Base-by-base conservation (phyloP, 2,329 filamentous ascomycete species). In the Diplocarpon mali region DNA sequence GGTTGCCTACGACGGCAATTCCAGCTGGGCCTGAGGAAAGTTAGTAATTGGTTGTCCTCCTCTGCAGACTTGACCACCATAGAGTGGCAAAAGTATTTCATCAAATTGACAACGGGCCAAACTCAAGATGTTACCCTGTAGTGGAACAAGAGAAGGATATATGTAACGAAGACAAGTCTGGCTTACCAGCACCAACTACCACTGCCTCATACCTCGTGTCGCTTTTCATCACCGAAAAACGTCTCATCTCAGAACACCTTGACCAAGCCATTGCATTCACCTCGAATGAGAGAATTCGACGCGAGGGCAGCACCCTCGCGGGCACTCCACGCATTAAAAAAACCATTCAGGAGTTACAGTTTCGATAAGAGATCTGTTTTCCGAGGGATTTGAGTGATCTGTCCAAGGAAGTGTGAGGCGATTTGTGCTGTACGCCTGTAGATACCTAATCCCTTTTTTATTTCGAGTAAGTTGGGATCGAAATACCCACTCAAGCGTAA, bases 1-100 rank as follows among this genome's bases (percentile, higher is more conserved):
- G 61, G 53, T 77, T 78, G n/a, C 77, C 76, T 17, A 80, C 66
- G 6, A 70, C 71, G 3, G 75, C 76, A 44, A 80, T 68, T 45
- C 77, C 77, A 35, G 72, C 73, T 3, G 75, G 71, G 13, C 76
- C 76, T 43, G 30, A 5, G 13, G 2, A 32, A 27, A 9, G 41
- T 43, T 13, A 43, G 41, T 29, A 12, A 14, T 32, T 32, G 30
- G n/a, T 12, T 14, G n/a, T 32, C 30, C 5, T 3, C 10, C 11
- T 24, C 3, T 24, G 20, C 7, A 7, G 20, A 24, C 20, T 24
- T 24, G 20, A 24, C 20, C 20, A 24, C 4, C 20, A 24, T n/a
- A 24, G 20, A 24, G 20, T 24, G 20, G 20, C 20, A 24, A 24
- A 24, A 24, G 20, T 24, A 32, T 12, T 5, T 12, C 11, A 12